Evolutionary conservation across 2,329 filamentous ascomycete species (phyloP).

Genomic region (Mycogone perniciosa): DNA sequence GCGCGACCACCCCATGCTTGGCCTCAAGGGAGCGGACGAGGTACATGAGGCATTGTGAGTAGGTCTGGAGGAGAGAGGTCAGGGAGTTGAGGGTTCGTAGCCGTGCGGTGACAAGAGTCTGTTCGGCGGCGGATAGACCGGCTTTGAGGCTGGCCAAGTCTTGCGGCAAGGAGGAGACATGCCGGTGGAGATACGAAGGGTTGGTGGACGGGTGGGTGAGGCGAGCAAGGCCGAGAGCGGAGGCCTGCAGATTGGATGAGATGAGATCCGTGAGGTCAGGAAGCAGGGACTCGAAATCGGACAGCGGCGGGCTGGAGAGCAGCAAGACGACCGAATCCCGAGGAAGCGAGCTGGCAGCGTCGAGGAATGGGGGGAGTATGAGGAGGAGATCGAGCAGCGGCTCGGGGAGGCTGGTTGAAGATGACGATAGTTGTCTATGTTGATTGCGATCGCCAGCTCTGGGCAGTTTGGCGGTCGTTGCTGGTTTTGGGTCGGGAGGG

Average conservation of each 20-base stretch:
- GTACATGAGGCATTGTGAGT: constrained; percentile 33
- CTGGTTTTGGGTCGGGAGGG: constrained; percentile 20
- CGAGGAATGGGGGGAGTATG: constrained; percentile 46
- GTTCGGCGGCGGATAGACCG: constrained; percentile 24
- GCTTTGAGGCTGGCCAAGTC: constrained; percentile 33
- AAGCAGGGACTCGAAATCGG: constrained; percentile 41
- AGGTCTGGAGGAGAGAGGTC: constrained; percentile 32
- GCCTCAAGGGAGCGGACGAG: constrained; percentile 47
- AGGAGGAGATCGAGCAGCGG: constrained; percentile 49
- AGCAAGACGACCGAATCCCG: constrained; percentile 36
- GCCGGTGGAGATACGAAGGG: constrained; percentile 52
- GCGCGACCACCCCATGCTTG: constrained; percentile 48
- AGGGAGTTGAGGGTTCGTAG: constrained; percentile 33
- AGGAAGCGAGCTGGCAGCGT: constrained; percentile 29
- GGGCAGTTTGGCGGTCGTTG: constrained; percentile 13
- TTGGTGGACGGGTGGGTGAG: constrained; percentile 44
- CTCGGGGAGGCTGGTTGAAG: constrained; percentile 28
- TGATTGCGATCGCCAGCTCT: constrained; percentile 13
- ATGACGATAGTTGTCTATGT: constrained; percentile 11
- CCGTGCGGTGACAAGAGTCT: constrained; percentile 33
- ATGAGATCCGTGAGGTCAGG: constrained; percentile 42
- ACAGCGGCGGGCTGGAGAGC: constrained; percentile 44
- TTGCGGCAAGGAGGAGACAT: constrained; percentile 42
- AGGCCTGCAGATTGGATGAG: constrained; percentile 42
- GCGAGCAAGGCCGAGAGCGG: constrained; percentile 43